A percentile compares a stretch with the other conserved stretches of the same genome.
These are phyloP conservation scores for Metschnikowia lachancei DNA, from an alignment of 805 yeast species.

Conservation along the genomic window DNA sequence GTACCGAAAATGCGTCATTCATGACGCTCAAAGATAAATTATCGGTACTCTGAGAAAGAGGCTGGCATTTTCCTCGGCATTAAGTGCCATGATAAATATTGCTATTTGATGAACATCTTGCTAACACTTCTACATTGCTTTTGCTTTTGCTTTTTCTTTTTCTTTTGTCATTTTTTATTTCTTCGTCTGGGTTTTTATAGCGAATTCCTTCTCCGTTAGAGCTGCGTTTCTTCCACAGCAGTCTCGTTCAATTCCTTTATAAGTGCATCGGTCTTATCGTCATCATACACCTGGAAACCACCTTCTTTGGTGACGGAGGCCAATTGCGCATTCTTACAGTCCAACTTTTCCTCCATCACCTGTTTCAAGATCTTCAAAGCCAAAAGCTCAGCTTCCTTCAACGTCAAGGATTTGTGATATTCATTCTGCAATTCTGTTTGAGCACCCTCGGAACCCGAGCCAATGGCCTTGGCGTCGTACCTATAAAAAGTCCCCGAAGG, in stretches of 20 bases:
- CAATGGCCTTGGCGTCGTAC: constrained; percentile 98
- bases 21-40: constrained; percentile 14
- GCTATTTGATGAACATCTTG: not conserved
- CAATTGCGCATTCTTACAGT: constrained; percentile 90
- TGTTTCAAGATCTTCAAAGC: constrained; percentile 88
- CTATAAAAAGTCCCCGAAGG: constrained; percentile 98
- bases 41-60: constrained; percentile 9
- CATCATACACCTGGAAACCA: constrained; percentile 83
- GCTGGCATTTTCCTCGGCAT: too few species aligned
- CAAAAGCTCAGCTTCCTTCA: constrained; percentile 88
- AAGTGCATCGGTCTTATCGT: constrained; percentile 77
- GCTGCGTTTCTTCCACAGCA: constrained; percentile 17
- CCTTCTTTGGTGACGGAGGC: constrained; percentile 84
- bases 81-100: not conserved
- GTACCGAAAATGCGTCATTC: constrained; percentile 17
- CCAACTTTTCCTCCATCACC: constrained; percentile 98
- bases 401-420: constrained; percentile 87
- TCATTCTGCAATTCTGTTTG: constrained; percentile 96
- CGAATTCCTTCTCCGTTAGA: not conserved
- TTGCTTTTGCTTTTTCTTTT: not conserved
- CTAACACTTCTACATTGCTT: not conserved
- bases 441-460: constrained; percentile 98
- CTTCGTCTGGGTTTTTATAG: not conserved
- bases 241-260: constrained; percentile 73
- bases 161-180: not conserved